Conservation (phyloP, 2,329 filamentous ascomycete species). For the Fusarium secorum region DNA sequence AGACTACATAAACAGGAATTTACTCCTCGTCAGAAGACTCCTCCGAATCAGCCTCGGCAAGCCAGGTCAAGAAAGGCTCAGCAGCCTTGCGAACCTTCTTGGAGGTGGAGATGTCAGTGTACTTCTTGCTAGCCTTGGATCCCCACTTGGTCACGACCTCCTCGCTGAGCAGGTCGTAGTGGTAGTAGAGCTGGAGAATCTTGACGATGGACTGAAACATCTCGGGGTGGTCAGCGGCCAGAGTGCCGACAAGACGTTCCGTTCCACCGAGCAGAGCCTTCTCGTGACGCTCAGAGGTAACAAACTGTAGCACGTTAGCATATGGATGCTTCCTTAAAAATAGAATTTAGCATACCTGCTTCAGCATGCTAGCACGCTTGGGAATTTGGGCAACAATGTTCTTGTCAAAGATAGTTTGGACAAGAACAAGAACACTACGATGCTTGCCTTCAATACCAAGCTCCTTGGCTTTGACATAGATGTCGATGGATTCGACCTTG, state of each 20-base stretch:
- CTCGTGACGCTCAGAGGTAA: constrained; percentile 91
- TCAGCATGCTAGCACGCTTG: constrained; percentile 83
- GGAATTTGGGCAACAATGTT: constrained; percentile 88
- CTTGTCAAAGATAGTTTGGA: constrained; percentile 92
- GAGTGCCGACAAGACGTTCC: constrained; percentile 82
- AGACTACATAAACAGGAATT: constrained; percentile 7
- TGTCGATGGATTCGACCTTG: constrained; percentile 85
- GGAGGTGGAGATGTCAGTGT: constrained; percentile 86
- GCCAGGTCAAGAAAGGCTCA: constrained; percentile 93
- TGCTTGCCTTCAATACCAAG: constrained; percentile 94
- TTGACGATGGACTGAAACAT: constrained; percentile 79
- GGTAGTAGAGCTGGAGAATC: constrained; percentile 88
- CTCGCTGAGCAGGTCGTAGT: constrained; percentile 87
- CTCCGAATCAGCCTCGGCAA: constrained; percentile 81
- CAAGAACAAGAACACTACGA: constrained; percentile 88
- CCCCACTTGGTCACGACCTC: constrained; percentile 92
- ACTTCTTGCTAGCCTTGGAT: constrained; percentile 96
- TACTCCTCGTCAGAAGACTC: constrained; percentile 67
- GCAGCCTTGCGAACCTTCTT: constrained; percentile 96
- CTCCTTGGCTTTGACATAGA: constrained; percentile 97
- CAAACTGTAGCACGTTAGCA: constrained; percentile 63
- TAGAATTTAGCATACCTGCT: constrained; percentile 68
- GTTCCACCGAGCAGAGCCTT: constrained; percentile 95
- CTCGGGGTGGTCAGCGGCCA: constrained; percentile 79
- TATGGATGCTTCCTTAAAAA: neutral